Base-by-base conservation (phyloP, 1,139 yeast genomes). In the Hansenula lynferdii region DNA sequence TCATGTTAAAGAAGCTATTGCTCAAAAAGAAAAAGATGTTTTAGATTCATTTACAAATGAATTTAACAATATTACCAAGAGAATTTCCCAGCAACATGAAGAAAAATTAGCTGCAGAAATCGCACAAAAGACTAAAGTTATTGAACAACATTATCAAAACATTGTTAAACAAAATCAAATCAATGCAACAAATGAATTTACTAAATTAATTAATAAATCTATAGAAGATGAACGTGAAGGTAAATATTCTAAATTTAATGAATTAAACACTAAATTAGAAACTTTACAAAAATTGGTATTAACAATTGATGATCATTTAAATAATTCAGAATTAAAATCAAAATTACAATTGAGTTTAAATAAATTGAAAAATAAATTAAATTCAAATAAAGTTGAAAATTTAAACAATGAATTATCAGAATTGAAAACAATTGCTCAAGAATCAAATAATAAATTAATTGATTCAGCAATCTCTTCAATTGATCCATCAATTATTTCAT, bases 201-300 rank as follows among this genome's bases (percentile, higher is more conserved):
- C 84, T 48, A 67, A 73, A 45, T 70, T 80, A 45, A 69, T 92
- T 41, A 62, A 73, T 36, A 74, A 77, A 35, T 77, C 75, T 47
- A 75, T 94, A 37, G 95, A 87, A 51, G 55, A 66, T 24, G 98
- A 92, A 68, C 82, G 97, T 62, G 70, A 79, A 42, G 89, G 90
- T 26, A 81, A 95, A 57, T 75, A 89, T 51, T 75, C 85, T 37
- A 73, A 81, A 54, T 71, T 92, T 53, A 72, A 73, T 24, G 75
- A 76, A 44, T 70, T 94, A 42, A 67, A 75, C 49, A 56, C 65
- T 24, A 72, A 83, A 50, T 69, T 90, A 39, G 68, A 64, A 26
- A 72, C 73, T 30, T 65, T 86, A 47, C 85, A 81, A 58, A 62
- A 69, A 32, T 67, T 84, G 42, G 80, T 85, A 36, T 58, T 69